Conservation (phyloP, 306 rosid species). For the Castanospermum australe region DNA sequence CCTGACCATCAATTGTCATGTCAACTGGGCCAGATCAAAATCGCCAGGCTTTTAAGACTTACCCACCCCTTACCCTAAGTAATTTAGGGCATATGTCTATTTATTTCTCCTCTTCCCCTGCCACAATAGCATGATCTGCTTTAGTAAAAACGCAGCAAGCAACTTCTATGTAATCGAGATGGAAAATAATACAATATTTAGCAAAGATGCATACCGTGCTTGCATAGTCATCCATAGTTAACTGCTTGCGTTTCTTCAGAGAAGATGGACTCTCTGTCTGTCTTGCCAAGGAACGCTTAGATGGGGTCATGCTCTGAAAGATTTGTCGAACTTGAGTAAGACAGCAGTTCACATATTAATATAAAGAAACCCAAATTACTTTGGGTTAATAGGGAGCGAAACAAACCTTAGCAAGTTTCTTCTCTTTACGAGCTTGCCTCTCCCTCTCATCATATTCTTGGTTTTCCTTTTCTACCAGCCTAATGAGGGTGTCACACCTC, state of each 20-base stretch:
- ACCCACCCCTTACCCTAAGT: background rate
- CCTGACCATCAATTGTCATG: background rate
- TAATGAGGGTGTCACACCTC: conserved; percentile 94
- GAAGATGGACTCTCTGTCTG: conserved; percentile 72
- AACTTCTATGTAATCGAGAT: background rate
- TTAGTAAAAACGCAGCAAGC: conserved; percentile 19
- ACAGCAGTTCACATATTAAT: background rate
- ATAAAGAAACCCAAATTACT: background rate
- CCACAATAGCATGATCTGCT: conserved; percentile 23
- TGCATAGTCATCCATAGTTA: conserved; percentile 77
- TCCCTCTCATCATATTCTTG: conserved; percentile 99
- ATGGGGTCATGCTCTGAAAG: conserved; percentile 81
- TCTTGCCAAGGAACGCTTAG: conserved; percentile 79
- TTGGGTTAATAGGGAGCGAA: background rate
- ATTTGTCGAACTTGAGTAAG: conserved; percentile 4
- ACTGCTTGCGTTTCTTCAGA: conserved; percentile 82
- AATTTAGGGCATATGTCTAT: background rate
- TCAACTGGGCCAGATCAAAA: conserved; percentile 28
- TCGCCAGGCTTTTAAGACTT: background rate
- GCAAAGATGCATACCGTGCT: conserved; percentile 49
- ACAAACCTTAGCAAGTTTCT: conserved; percentile 93
- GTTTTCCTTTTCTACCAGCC: conserved; percentile 97
- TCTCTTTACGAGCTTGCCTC: conserved; percentile 98
- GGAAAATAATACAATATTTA: background rate
- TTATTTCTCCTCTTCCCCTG: conserved; percentile 91